phyloP scores from a whole-genome alignment of 2,329 filamentous ascomycete genomes.

The Penicillium hordei region DNA sequence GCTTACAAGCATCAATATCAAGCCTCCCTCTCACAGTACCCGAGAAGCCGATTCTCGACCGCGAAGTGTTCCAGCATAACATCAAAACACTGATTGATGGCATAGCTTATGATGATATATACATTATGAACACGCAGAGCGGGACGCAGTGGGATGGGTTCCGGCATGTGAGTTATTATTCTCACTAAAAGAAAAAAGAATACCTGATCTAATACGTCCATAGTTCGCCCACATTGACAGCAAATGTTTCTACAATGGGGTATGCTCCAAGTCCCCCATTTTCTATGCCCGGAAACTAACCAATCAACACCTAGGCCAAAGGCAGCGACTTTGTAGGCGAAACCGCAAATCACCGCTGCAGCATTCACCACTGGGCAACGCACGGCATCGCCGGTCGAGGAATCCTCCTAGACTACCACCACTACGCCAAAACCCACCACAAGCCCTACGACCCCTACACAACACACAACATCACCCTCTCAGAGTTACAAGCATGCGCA shows the following conservation, averaged over 20 bases:
- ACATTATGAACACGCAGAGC: conserved; percentile 51
- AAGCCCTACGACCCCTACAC: conserved; percentile 55
- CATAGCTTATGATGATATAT: conserved; percentile 46
- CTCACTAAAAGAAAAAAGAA: neutral
- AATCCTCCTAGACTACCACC: conserved; percentile 45
- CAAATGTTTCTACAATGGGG: conserved; percentile 44
- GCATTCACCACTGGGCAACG: conserved; percentile 45
- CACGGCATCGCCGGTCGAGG: conserved; percentile 46
- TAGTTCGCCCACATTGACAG: conserved; percentile 42
- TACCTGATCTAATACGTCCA: neutral
- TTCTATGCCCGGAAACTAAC: neutral
- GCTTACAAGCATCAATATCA: neutral
- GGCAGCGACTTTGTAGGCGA: conserved; percentile 37
- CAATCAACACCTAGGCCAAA: conserved; percentile 30
- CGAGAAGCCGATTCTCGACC: conserved; percentile 53
- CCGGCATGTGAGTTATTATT: conserved; percentile 40
- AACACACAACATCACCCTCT: conserved; percentile 54
- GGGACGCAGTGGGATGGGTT: conserved; percentile 54
- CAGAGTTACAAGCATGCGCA: conserved; percentile 60
- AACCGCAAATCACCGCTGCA: conserved; percentile 39
- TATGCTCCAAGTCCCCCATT: conserved; percentile 14
- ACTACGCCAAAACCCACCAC: conserved; percentile 52
- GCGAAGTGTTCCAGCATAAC: conserved; percentile 55
- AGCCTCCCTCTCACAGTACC: conserved; percentile 56
- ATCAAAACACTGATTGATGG: conserved; percentile 48